Conservation (phyloP, 805 yeast species). For the Kuraishia floccosa region DNA sequence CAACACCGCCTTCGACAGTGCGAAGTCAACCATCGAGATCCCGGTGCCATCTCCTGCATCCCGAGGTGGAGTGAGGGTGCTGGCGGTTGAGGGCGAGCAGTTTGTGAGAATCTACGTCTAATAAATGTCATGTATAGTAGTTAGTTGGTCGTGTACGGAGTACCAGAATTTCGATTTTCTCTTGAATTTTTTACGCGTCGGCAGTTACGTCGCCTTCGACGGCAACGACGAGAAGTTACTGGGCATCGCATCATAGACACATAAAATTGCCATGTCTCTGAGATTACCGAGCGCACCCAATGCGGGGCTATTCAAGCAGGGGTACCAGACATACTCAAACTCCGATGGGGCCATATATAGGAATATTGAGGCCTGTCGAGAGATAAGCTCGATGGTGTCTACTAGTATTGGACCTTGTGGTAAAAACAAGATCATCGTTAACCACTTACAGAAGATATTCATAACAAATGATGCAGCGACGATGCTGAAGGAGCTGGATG, state of each 20-base stretch:
- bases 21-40: conserved; percentile 15
- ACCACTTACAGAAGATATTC: conserved; percentile 74
- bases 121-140: too few relatives aligned
- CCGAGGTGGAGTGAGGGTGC: too few relatives aligned
- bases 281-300: conserved; percentile 89
- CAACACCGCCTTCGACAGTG: conserved; percentile 12
- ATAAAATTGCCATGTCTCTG: conserved; percentile 50
- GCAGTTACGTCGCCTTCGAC: too few relatives aligned
- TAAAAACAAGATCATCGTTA: conserved; percentile 89
- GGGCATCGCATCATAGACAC: neutral
- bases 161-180: too few relatives aligned
- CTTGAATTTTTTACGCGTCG: too few relatives aligned
- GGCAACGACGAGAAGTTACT: too few relatives aligned
- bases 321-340: conserved; percentile 75
- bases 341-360: conserved; percentile 92
- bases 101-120: too few relatives aligned
- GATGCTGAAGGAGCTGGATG: conserved; percentile 84
- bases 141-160: too few relatives aligned
- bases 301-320: conserved; percentile 90
- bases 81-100: too few relatives aligned
- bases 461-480: conserved; percentile 98
- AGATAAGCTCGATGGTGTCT: conserved; percentile 81
- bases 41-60: too few relatives aligned
- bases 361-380: conserved; percentile 90
- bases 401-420: conserved; percentile 98